A percentile compares a stretch with the other conserved stretches of the same genome.
phyloP scores from a whole-genome alignment of 1,139 yeast species.

The Meyerozyma sp. region DNA sequence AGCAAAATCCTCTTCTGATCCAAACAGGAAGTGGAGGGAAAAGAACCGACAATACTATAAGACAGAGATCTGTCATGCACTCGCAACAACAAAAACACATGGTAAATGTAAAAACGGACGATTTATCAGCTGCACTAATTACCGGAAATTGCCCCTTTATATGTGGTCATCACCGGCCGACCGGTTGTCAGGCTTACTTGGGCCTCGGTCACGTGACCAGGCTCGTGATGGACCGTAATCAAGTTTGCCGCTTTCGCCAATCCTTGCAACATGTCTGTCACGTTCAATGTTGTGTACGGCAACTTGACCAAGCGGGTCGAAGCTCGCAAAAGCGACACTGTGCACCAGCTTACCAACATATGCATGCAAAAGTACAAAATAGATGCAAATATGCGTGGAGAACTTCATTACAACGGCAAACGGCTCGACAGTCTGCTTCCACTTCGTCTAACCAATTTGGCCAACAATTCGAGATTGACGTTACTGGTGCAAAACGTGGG shows the following conservation, averaged over 20 bases:
- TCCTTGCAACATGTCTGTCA: conserved; percentile 9
- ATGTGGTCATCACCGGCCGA: background rate
- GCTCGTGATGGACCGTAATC: background rate
- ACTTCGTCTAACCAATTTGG: conserved; percentile 27
- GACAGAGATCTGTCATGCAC: conserved; percentile 39
- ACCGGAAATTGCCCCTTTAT: background rate
- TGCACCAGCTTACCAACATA: conserved; percentile 23
- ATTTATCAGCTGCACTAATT: background rate
- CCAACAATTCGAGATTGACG: conserved; percentile 27
- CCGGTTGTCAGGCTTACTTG: background rate
- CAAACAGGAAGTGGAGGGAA: conserved; percentile 73
- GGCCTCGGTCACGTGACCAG: background rate
- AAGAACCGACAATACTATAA: conserved; percentile 55
- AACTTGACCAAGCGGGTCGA: conserved; percentile 20
- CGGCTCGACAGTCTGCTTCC: conserved; percentile 28
- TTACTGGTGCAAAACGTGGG: conserved; percentile 14
- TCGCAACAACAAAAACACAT: conserved; percentile 1
- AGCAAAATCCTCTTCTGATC: conserved; percentile 61
- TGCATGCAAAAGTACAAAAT: conserved; percentile 24
- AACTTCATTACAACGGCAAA: conserved; percentile 24
- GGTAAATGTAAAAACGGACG: background rate
- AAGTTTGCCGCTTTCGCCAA: background rate
- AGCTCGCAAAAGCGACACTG: conserved; percentile 19
- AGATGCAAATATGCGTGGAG: conserved; percentile 17
- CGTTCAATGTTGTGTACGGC: conserved; percentile 19